phyloP scores from a whole-genome alignment of 2,329 filamentous ascomycete genomes.

The Pyrenochaeta sp. region DNA sequence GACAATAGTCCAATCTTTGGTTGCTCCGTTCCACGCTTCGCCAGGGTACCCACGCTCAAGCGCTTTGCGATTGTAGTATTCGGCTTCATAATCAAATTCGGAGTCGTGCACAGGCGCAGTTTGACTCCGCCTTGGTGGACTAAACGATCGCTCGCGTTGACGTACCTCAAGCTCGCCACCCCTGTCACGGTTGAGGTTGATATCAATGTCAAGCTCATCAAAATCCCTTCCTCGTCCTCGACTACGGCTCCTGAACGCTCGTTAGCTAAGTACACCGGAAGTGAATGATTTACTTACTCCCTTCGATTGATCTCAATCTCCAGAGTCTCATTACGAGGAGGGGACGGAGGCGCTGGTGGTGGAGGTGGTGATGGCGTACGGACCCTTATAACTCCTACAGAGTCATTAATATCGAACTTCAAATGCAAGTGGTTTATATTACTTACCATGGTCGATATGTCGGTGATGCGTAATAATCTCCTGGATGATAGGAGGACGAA shows the following conservation, averaged over 20 bases:
- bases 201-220: slow-evolving; percentile 72
- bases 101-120: slow-evolving; percentile 48
- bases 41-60: slow-evolving; percentile 74
- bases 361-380: slow-evolving; percentile 60
- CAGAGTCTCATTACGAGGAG: slow-evolving; percentile 60
- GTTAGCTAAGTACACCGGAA: slow-evolving; percentile 11
- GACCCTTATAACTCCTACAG: slow-evolving; percentile 55
- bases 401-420: slow-evolving; percentile 7
- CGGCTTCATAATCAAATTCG: slow-evolving; percentile 63
- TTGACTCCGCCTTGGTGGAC: slow-evolving; percentile 55
- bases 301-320: slow-evolving; percentile 65
- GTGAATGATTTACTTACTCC: slow-evolving; percentile 49
- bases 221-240: slow-evolving; percentile 56
- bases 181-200: slow-evolving; percentile 68
- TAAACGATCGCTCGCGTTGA: slow-evolving; percentile 51
- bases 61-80: slow-evolving; percentile 72
- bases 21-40: slow-evolving; percentile 77
- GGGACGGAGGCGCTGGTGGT: slow-evolving; percentile 53
- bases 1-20: slow-evolving; percentile 80
- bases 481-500: slow-evolving; percentile 81
- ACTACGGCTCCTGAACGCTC: slow-evolving; percentile 38
- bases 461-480: slow-evolving; percentile 90
- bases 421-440: not conserved
- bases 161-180: slow-evolving; percentile 36
- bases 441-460: slow-evolving; percentile 84